A percentile compares a stretch with the other conserved stretches of the same genome.
phyloP scores from a whole-genome alignment of 495 filamentous ascomycete species.

The Aspergillus campestris region DNA sequence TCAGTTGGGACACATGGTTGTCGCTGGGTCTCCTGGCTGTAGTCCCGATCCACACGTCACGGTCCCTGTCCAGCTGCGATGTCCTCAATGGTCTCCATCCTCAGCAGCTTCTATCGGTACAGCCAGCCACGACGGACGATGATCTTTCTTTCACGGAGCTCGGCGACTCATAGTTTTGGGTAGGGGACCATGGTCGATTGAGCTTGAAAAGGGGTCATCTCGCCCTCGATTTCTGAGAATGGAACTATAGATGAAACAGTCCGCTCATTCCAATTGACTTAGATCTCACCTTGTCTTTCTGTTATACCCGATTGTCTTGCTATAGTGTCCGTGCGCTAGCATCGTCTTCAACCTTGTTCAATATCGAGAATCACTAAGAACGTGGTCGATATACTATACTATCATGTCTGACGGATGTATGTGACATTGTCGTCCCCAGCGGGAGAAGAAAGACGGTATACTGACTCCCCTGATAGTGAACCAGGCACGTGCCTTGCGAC shows the following conservation, averaged over 20 bases:
- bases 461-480: conserved; percentile 51
- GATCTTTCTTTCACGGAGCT: conserved; percentile 18
- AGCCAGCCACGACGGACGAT: conserved; percentile 22
- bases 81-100: conserved; percentile 9
- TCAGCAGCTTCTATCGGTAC: conserved; percentile 23
- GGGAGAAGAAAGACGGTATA: background rate
- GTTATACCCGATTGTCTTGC: conserved; percentile 1
- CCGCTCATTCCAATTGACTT: conserved; percentile 1
- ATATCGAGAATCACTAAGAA: no score
- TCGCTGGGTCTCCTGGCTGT: conserved; percentile 7
- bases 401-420: no score
- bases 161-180: no score
- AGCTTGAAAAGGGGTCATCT: conserved; percentile 18
- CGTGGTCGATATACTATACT: no score
- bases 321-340: no score
- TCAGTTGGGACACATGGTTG: conserved; percentile 10
- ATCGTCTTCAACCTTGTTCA: no score
- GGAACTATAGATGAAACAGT: conserved; percentile 7
- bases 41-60: conserved; percentile 18
- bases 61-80: conserved; percentile 22
- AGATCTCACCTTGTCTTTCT: conserved; percentile 8
- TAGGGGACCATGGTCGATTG: conserved; percentile 6
- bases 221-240: conserved; percentile 14
- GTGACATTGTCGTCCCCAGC: background rate
- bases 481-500: conserved; percentile 68